Conservation (phyloP, 495 filamentous ascomycete genomes). For the Penicillium arizonense region DNA sequence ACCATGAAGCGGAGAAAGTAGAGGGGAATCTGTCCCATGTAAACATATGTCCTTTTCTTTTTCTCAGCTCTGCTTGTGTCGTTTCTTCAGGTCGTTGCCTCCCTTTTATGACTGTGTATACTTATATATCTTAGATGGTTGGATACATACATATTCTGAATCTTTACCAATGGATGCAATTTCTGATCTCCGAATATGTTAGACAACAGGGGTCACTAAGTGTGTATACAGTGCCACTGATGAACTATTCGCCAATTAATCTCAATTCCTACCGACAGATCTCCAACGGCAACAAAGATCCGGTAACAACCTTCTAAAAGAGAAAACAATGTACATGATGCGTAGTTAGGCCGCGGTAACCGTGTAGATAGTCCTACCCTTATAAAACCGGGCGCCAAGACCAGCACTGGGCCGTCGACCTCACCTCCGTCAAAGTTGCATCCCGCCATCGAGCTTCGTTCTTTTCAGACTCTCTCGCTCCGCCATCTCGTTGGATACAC, state of each 20-base stretch:
- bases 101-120: slow-evolving; percentile 25
- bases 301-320: too few species aligned
- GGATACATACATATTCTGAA: not conserved
- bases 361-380: too few species aligned
- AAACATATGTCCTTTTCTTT: slow-evolving; percentile 20
- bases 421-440: slow-evolving; percentile 1
- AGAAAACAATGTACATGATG: slow-evolving; percentile 42
- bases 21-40: slow-evolving; percentile 14
- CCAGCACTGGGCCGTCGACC: not conserved
- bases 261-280: too few species aligned
- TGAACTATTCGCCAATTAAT: too few species aligned
- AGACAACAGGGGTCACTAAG: too few species aligned
- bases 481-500: too few species aligned
- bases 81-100: slow-evolving; percentile 4
- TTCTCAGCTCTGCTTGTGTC: slow-evolving; percentile 3
- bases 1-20: slow-evolving; percentile 87
- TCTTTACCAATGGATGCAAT: slow-evolving; percentile 3
- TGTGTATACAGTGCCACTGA: too few species aligned
- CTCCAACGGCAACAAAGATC: too few species aligned
- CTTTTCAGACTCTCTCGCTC: too few species aligned
- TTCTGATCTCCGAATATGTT: not conserved
- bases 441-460: not conserved
- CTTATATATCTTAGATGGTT: slow-evolving; percentile 17
- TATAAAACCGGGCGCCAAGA: not conserved
- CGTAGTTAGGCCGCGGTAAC: too few species aligned